Conservation (phyloP, 2,329 filamentous ascomycete species). For the Hypoxylon sp. region DNA sequence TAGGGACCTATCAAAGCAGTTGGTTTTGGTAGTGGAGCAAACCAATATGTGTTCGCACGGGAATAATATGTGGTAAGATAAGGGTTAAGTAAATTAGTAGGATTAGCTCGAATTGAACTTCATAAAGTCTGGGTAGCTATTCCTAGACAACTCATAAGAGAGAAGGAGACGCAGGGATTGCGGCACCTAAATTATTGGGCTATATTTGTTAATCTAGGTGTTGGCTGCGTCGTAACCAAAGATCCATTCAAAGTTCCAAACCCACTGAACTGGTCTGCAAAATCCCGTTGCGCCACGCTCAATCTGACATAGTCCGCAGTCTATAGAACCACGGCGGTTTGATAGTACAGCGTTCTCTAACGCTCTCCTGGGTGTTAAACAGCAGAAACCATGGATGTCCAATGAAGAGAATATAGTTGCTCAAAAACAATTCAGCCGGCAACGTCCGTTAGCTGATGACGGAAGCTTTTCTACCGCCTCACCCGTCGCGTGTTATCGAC, state of each 20-base stretch:
- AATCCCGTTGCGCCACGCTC: conserved; percentile 10
- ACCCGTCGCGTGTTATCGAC: conserved; percentile 45
- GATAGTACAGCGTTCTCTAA: conserved; percentile 3
- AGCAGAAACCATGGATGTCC: conserved; percentile 5
- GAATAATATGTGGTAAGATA: neutral
- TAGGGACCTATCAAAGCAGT: neutral
- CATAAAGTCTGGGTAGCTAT: neutral
- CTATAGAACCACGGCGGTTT: conserved; percentile 1
- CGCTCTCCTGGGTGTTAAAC: neutral
- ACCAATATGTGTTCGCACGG: neutral
- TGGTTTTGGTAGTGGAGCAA: neutral
- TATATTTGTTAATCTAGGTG: neutral
- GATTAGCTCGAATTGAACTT: neutral
- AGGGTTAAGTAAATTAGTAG: neutral
- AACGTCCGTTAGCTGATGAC: neutral
- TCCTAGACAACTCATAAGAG: neutral
- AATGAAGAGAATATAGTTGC: conserved; percentile 11
- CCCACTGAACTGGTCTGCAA: conserved; percentile 24
- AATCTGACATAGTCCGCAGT: conserved; percentile 2
- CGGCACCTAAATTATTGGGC: neutral
- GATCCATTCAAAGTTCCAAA: conserved; percentile 21
- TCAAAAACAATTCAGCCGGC: neutral
- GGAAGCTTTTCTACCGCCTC: conserved; percentile 35
- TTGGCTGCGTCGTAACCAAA: conserved; percentile 7
- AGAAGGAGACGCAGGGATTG: neutral